Conservation (phyloP, 1,284 basidiomycete species). For the Cryptococcus sp. region DNA sequence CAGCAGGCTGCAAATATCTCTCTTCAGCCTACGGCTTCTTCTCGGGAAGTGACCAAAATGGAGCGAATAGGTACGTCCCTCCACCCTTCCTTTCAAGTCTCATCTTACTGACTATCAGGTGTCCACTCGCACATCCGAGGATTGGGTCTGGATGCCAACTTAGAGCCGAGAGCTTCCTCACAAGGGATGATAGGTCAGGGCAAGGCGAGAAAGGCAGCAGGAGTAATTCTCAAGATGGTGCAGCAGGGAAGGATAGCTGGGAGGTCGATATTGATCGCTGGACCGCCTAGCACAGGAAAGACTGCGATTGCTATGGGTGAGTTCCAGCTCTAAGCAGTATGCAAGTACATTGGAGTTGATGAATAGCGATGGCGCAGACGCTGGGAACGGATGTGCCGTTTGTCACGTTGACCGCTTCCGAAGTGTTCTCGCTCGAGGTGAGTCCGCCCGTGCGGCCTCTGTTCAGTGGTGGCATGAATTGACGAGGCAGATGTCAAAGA, state of each 20-base stretch:
- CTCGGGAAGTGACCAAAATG: slow-evolving; percentile 89
- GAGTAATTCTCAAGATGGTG: slow-evolving; percentile 97
- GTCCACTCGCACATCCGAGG: slow-evolving; percentile 98
- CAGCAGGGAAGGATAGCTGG: slow-evolving; percentile 93
- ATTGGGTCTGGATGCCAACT: slow-evolving; percentile 80
- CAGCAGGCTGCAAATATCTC: slow-evolving; percentile 47
- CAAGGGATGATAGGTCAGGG: slow-evolving; percentile 97
- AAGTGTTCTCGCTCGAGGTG: slow-evolving; percentile 86
- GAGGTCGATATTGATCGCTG: slow-evolving; percentile 90
- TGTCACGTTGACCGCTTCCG: slow-evolving; percentile 92
- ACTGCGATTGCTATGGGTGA: slow-evolving; percentile 92
- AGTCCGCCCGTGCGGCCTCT: slow-evolving; percentile 7
- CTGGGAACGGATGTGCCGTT: slow-evolving; percentile 92
- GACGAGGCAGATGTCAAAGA: slow-evolving; percentile 78
- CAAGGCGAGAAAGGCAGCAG: slow-evolving; percentile 91
- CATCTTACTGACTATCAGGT: slow-evolving; percentile 50
- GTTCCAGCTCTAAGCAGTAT: slow-evolving; percentile 21
- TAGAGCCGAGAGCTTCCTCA: slow-evolving; percentile 74
- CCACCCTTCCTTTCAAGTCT: neutral
- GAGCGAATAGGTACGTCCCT: slow-evolving; percentile 74
- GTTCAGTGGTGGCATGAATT: neutral
- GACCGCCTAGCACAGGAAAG: slow-evolving; percentile 93
- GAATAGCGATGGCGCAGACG: slow-evolving; percentile 92
- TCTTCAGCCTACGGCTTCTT: slow-evolving; percentile 39
- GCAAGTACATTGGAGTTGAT: slow-evolving; percentile 10